Conservation (phyloP, 2,329 filamentous ascomycete species). For the Colletotrichum navitas region DNA sequence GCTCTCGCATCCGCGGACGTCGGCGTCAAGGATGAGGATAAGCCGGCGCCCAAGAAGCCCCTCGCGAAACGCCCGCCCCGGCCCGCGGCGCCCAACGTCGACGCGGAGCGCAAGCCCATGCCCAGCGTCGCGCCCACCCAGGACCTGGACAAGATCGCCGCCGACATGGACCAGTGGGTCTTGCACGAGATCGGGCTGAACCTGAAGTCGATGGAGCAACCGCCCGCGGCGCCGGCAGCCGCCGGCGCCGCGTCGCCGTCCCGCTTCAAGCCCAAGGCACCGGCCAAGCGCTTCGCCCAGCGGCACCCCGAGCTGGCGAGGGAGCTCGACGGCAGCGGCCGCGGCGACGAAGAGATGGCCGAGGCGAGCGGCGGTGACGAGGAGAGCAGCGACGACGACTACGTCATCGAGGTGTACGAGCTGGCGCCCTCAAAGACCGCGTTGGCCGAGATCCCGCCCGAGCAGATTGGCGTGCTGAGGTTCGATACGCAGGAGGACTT, state of each 20-base stretch:
- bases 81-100: background rate
- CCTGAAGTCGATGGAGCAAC: slow-evolving; percentile 61
- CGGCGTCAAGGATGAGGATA: slow-evolving; percentile 5
- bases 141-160: slow-evolving; percentile 64
- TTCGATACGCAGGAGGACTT: slow-evolving; percentile 70
- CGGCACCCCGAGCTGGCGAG: slow-evolving; percentile 62
- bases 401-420: slow-evolving; percentile 74
- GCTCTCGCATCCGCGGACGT: slow-evolving; percentile 1
- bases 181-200: slow-evolving; percentile 69
- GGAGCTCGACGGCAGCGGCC: slow-evolving; percentile 42
- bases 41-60: slow-evolving; percentile 33
- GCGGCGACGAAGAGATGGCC: slow-evolving; percentile 52
- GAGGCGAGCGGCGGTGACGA: slow-evolving; percentile 59
- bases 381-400: slow-evolving; percentile 63
- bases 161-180: slow-evolving; percentile 70
- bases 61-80: slow-evolving; percentile 34
- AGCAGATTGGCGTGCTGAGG: slow-evolving; percentile 68
- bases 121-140: slow-evolving; percentile 52
- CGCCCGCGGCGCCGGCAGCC: slow-evolving; percentile 44
- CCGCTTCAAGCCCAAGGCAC: slow-evolving; percentile 69
- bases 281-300: slow-evolving; percentile 66
- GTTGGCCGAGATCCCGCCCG: slow-evolving; percentile 59
- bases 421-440: slow-evolving; percentile 68
- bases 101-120: slow-evolving; percentile 38
- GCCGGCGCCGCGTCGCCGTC: slow-evolving; percentile 38